Conservation (phyloP, 202 grass and related monocot genomes). For the Panicum hallii region DNA sequence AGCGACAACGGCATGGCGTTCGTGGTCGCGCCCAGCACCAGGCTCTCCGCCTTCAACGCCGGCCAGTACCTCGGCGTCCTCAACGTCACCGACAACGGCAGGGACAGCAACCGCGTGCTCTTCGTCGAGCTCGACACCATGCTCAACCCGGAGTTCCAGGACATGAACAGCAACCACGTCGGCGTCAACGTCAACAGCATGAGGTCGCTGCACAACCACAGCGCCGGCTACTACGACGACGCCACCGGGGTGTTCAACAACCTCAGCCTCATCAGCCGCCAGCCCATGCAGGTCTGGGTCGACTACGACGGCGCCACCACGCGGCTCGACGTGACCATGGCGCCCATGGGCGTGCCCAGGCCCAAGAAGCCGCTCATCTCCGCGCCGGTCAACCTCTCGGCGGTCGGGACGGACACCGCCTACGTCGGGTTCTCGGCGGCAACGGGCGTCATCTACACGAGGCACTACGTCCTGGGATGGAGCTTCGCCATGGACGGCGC, state of each 20-base stretch:
- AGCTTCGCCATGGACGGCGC: constrained; percentile 52
- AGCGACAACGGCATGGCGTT: constrained; percentile 66
- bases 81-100: constrained; percentile 54
- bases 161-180: constrained; percentile 72
- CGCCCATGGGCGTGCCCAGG: constrained; percentile 41
- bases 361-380: constrained; percentile 56
- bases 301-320: constrained; percentile 54
- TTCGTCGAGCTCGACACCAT: constrained; percentile 74
- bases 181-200: constrained; percentile 64
- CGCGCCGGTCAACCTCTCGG: constrained; percentile 52
- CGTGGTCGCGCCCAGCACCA: constrained; percentile 53
- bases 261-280: constrained; percentile 58
- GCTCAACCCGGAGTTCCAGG: constrained; percentile 60
- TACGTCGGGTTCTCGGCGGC: constrained; percentile 54
- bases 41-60: constrained; percentile 55
- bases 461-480: constrained; percentile 61
- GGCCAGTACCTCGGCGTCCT: constrained; percentile 64
- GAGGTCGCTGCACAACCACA: constrained; percentile 41
- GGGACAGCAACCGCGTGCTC: constrained; percentile 40
- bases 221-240: constrained; percentile 45
- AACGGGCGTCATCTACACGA: constrained; percentile 58
- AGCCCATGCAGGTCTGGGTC: constrained; percentile 63
- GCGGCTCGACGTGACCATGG: constrained; percentile 54
- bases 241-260: constrained; percentile 52
- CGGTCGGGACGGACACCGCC: constrained; percentile 46